Evolutionary conservation across 345 rosid species (phyloP).

Genomic region (Bruguiera gymnorhiza): DNA sequence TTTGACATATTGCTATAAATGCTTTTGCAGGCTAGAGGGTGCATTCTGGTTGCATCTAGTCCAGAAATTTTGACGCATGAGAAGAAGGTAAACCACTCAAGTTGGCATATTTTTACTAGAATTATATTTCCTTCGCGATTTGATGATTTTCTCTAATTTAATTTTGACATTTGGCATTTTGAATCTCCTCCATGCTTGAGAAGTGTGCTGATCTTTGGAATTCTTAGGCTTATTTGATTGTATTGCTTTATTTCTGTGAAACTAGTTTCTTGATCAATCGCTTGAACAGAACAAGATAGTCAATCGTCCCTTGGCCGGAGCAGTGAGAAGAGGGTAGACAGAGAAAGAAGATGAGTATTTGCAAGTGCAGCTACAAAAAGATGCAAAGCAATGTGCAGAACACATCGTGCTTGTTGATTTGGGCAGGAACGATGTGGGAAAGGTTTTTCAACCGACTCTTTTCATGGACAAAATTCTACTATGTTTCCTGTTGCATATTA

Average conservation of each 20-base stretch:
- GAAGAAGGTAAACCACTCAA: slow-evolving; percentile 52
- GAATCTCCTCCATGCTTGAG: background rate
- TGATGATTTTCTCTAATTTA: background rate
- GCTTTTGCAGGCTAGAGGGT: slow-evolving; percentile 68
- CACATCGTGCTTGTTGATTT: slow-evolving; percentile 92
- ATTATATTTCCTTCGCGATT: background rate
- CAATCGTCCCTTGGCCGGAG: slow-evolving; percentile 89
- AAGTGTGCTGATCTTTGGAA: background rate
- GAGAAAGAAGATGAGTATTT: slow-evolving; percentile 53
- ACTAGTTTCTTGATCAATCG: background rate
- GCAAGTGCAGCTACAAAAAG: slow-evolving; percentile 47
- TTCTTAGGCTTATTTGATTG: background rate
- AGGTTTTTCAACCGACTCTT: slow-evolving; percentile 30
- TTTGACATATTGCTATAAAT: background rate
- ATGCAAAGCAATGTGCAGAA: slow-evolving; percentile 82
- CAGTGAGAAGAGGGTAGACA: slow-evolving; percentile 70
- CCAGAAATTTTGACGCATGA: slow-evolving; percentile 85
- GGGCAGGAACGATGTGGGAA: slow-evolving; percentile 87
- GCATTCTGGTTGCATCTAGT: slow-evolving; percentile 86
- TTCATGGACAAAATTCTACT: background rate
- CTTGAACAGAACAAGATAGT: slow-evolving; percentile 61
- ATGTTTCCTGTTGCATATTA: background rate
- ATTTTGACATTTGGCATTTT: background rate
- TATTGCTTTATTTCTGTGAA: background rate
- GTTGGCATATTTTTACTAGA: slow-evolving; percentile 3